Conservation (phyloP, 768 basidiomycete genomes). For the Tremella fuciformis region DNA sequence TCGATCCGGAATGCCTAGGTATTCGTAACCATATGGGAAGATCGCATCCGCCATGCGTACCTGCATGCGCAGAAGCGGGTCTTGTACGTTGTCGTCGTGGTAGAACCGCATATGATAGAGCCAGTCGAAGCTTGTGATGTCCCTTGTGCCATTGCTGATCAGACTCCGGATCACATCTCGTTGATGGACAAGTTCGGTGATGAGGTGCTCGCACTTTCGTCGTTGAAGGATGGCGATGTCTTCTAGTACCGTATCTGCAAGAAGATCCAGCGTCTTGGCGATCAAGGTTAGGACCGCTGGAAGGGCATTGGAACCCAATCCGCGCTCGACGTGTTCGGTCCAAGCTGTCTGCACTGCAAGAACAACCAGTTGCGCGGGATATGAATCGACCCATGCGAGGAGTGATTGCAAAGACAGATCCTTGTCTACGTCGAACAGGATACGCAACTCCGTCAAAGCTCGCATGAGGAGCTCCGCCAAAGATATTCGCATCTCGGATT, state of each 20-base stretch:
- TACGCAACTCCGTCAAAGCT: conserved; percentile 73
- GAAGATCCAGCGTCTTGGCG: conserved; percentile 77
- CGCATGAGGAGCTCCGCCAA: conserved; percentile 76
- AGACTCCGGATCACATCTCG: conserved; percentile 87
- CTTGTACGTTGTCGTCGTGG: conserved; percentile 66
- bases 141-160: conserved; percentile 62
- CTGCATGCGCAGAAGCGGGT: conserved; percentile 73
- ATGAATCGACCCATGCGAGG: conserved; percentile 86
- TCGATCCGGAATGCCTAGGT: conserved; percentile 92
- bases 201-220: conserved; percentile 95
- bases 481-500: conserved; percentile 87
- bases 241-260: conserved; percentile 93
- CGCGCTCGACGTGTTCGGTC: conserved; percentile 77
- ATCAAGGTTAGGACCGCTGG: conserved; percentile 70
- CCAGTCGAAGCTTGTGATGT: conserved; percentile 80
- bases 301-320: conserved; percentile 54
- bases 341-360: conserved; percentile 93
- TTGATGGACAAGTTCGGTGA: conserved; percentile 97
- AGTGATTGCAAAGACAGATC: conserved; percentile 63
- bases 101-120: conserved; percentile 99
- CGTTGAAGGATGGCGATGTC: conserved; percentile 88
- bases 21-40: conserved; percentile 98
- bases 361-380: conserved; percentile 93
- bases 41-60: conserved; percentile 84
- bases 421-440: conserved; percentile 69